Evolutionary conservation across 2,329 filamentous ascomycete genomes (phyloP), one percentile per base, ranked within the genome.

Genomic region (Aureobasidium zeae): DNA sequence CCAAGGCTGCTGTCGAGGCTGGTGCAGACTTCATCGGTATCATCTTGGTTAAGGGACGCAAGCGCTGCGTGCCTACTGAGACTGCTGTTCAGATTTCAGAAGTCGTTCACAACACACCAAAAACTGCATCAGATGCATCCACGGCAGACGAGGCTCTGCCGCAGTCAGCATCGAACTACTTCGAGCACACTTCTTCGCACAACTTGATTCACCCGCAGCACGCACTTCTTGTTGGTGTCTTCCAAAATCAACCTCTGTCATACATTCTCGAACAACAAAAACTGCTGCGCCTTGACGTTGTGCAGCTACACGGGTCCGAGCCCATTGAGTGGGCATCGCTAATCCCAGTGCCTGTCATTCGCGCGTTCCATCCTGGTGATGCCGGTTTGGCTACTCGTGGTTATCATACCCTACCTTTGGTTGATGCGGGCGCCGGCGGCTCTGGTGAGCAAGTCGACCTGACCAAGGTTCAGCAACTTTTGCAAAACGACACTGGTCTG

Each of bases 11-110:
- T 12, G 77, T 93, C 34, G 79, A 88, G 57, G 81, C 86, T 28
- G 88, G 88, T 19, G 91, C 91, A 22, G 88, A 98, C 63, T 71
- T 95, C 52, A 78, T 98, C 39, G 91, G 91, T 49, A 94, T 98
- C 55, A 94, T 94, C 46, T 70, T 95, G 10, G 91, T 91, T 5
- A 77, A 84, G 24, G 81, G 84, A 5, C 76, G 84, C 13, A 87
- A 82, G 58, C 81, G 93, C 43, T 84, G 77, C 54, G 85, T 96
- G 13, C 74, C 79, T 2, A 77, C 83, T 51, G 83, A 93, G 47
- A 79, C 80, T 16, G 91, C 87, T 4, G 65, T 83, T 38, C 75
- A 79, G 19, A 96, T 98, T 48, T 91, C 89, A 1, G 68, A 81
- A 38, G 77, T 77, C 2, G 77, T 98, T 3, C 88, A 86, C 57